A percentile compares a stretch with the other conserved stretches of the same genome.
These are phyloP conservation scores for Ophiostoma himal-ulmi DNA, from an alignment of 2,329 filamentous ascomycete species.

Conservation along the genomic window DNA sequence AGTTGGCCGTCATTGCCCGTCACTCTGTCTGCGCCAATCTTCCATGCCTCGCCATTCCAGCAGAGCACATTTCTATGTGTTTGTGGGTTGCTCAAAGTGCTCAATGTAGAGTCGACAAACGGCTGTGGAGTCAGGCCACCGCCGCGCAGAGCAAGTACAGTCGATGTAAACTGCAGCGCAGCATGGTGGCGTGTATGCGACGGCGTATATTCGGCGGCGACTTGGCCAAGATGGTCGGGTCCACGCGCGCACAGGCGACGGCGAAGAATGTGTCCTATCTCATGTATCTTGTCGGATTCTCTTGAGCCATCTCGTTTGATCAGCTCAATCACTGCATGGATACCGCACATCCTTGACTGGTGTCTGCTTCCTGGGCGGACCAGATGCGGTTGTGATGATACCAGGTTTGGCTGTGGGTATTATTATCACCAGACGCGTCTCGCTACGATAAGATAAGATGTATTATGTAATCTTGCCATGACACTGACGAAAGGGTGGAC, in stretches of 20 bases:
- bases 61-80: constrained; percentile 57
- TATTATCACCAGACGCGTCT: neutral
- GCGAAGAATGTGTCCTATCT: constrained; percentile 21
- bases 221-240: constrained; percentile 52
- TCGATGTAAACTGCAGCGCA: constrained; percentile 64
- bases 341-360: constrained; percentile 51
- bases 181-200: constrained; percentile 29
- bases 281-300: constrained; percentile 23
- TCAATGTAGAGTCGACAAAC: constrained; percentile 37
- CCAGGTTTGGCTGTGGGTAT: neutral
- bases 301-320: constrained; percentile 21
- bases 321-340: constrained; percentile 47
- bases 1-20: constrained; percentile 69
- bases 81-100: no score
- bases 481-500: neutral
- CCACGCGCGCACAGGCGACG: constrained; percentile 49
- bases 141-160: constrained; percentile 85
- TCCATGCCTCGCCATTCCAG: constrained; percentile 98
- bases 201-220: constrained; percentile 29
- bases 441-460: neutral
- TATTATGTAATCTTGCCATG: neutral
- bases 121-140: constrained; percentile 67
- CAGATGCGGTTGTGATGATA: neutral
- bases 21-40: constrained; percentile 45
- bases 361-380: neutral